These are phyloP conservation scores for Arthrobotrys entomopaga DNA, from an alignment of 2,329 filamentous ascomycete genomes.

Conservation along the genomic window DNA sequence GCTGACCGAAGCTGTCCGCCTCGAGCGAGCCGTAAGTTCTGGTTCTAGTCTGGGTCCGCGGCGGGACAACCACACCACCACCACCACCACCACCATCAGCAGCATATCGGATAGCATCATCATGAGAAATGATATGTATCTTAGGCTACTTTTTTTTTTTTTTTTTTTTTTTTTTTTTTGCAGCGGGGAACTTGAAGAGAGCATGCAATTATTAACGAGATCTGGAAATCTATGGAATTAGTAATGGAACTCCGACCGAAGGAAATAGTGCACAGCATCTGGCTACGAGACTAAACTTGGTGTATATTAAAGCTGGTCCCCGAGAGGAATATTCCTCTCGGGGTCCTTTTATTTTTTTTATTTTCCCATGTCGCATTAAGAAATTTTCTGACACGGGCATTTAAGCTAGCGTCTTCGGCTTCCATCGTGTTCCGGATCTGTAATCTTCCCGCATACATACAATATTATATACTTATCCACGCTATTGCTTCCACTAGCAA, in stretches of 20 bases:
- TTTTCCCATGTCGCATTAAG: neutral
- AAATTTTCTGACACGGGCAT: neutral
- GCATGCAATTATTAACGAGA: conserved; percentile 28
- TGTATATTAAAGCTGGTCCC: conserved; percentile 11
- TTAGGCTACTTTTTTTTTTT: too few relatives aligned
- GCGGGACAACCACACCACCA: conserved; percentile 1
- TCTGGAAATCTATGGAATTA: conserved; percentile 43
- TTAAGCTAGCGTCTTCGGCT: neutral
- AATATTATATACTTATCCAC: conserved; percentile 18
- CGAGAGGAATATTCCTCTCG: neutral
- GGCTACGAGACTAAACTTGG: too few relatives aligned
- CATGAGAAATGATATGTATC: too few relatives aligned
- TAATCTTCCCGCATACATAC: conserved; percentile 15
- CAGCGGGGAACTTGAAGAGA: neutral
- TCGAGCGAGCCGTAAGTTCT: conserved; percentile 12
- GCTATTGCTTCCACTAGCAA: neutral
- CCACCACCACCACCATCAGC: too few relatives aligned
- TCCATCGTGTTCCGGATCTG: conserved; percentile 50
- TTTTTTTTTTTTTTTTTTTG: too few relatives aligned
- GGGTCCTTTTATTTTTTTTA: conserved; percentile 8
- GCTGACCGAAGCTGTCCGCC: conserved; percentile 42
- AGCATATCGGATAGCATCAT: too few relatives aligned
- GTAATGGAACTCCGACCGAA: conserved; percentile 47
- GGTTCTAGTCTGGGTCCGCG: conserved; percentile 38
- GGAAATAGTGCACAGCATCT: neutral